phyloP scores from a whole-genome alignment of 345 rosid species.

The Arabidopsis thaliana region TAIR10.1 NC_003070.9:20958001-20958500 shows the following conservation, averaged over 20 bases:
- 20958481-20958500: conserved; percentile 8
- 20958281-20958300: conserved; percentile 5
- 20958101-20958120: conserved; percentile 7
- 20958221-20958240: neutral
- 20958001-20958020: too few species aligned
- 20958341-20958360: conserved; percentile 30
- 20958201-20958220: neutral
- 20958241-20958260: neutral
- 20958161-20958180: conserved; percentile 35
- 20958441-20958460: conserved; percentile 18
- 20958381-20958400: conserved; percentile 8
- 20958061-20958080: conserved; percentile 6
- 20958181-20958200: conserved; percentile 37
- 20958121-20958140: conserved; percentile 20
- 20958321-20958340: conserved; percentile 30
- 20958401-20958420: neutral
- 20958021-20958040: neutral
- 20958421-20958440: conserved; percentile 31
- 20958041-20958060: conserved; percentile 6
- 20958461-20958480: conserved; percentile 16
- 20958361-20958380: conserved; percentile 16
- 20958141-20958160: conserved; percentile 30
- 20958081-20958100: conserved; percentile 26
- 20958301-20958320: neutral
- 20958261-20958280: conserved; percentile 16